Evolutionary conservation across 1,284 basidiomycete species (phyloP).

Genomic region (Naganishia liquefaciens): DNA sequence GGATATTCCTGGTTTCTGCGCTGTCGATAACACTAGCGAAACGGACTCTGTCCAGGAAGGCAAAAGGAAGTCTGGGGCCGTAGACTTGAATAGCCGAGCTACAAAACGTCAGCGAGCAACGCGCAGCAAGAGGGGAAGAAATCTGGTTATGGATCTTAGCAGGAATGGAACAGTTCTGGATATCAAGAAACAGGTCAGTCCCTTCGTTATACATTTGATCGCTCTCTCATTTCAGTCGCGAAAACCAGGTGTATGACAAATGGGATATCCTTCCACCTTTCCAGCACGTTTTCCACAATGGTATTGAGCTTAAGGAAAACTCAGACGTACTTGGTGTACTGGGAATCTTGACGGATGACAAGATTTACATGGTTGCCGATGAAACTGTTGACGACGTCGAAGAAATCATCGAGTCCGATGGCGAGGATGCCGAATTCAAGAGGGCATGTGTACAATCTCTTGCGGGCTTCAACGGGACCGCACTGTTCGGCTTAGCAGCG

Average conservation of each 20-base stretch:
- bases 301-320: constrained; percentile 27
- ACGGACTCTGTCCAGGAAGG: neutral
- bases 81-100: neutral
- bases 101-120: constrained; percentile 14
- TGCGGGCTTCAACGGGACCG: constrained; percentile 20
- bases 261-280: constrained; percentile 24
- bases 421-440: neutral
- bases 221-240: too few species aligned
- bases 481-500: constrained; percentile 5
- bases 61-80: neutral
- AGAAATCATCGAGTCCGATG: constrained; percentile 12
- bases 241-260: constrained; percentile 18
- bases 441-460: constrained; percentile 3
- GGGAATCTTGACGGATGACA: constrained; percentile 21
- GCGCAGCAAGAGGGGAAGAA: constrained; percentile 8
- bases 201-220: too few species aligned
- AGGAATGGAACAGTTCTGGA: constrained; percentile 7
- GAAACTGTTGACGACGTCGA: constrained; percentile 13
- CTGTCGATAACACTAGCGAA: neutral
- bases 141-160: neutral
- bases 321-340: neutral
- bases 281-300: constrained; percentile 23
- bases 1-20: neutral
- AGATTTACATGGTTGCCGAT: constrained; percentile 18
- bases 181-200: constrained; percentile 21